Evolutionary conservation across 2,329 filamentous ascomycete species (phyloP).

Genomic region (Nemania serpens): DNA sequence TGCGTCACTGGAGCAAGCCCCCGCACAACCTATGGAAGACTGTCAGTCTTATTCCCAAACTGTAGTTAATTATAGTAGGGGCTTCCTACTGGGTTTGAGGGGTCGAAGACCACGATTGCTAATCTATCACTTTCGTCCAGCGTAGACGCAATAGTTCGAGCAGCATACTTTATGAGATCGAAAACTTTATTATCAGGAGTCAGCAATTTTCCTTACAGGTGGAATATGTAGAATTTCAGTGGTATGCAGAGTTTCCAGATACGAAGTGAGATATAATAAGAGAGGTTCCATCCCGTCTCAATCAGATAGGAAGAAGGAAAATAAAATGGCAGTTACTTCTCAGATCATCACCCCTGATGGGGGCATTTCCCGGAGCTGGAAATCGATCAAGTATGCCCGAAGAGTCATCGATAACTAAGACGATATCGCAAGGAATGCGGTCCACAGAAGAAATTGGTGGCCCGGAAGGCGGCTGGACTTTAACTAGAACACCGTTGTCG

Average conservation of each 20-base stretch:
- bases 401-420: constrained; percentile 66
- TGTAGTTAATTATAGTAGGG: neutral
- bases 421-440: constrained; percentile 62
- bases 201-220: neutral
- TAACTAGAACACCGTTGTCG: constrained; percentile 50
- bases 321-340: no score
- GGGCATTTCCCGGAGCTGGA: constrained; percentile 48
- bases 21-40: constrained; percentile 46
- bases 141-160: constrained; percentile 61
- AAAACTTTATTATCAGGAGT: constrained; percentile 43
- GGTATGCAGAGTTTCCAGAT: no score
- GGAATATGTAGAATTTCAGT: neutral
- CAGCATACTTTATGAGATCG: constrained; percentile 65
- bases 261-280: no score
- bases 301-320: no score
- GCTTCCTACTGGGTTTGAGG: no score
- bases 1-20: constrained; percentile 53
- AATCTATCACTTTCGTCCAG: constrained; percentile 59
- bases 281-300: no score
- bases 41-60: neutral
- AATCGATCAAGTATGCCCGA: constrained; percentile 58
- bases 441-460: constrained; percentile 36
- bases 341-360: no score
- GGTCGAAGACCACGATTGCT: constrained; percentile 63
- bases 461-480: constrained; percentile 49